A percentile compares a stretch with the other conserved stretches of the same genome.
phyloP scores from a whole-genome alignment of 2,329 filamentous ascomycete genomes.

The Aspergillus fumigatus region DNA sequence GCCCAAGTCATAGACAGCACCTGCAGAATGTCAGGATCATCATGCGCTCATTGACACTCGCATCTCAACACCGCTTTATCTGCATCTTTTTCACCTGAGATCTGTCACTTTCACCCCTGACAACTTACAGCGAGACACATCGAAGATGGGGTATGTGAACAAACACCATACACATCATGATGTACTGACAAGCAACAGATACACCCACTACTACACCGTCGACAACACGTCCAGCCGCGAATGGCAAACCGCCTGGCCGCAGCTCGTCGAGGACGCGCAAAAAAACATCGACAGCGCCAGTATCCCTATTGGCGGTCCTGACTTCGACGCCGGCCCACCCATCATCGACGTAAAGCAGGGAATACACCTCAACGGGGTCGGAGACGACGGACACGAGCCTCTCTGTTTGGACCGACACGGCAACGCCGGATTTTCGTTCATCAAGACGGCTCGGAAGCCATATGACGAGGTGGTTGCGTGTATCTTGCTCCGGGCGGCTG shows the following conservation, averaged over 20 bases:
- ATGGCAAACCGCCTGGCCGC: slow-evolving; percentile 13
- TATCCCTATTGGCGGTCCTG: slow-evolving; percentile 1
- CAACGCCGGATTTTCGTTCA: not conserved
- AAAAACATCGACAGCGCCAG: slow-evolving; percentile 6
- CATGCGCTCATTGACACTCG: not conserved
- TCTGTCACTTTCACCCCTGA: not conserved
- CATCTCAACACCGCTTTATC: not conserved
- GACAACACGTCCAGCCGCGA: slow-evolving; percentile 5
- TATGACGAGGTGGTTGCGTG: slow-evolving; percentile 17
- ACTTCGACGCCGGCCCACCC: not conserved
- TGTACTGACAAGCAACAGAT: slow-evolving; percentile 2
- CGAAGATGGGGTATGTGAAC: not conserved
- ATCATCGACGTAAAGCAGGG: slow-evolving; percentile 2
- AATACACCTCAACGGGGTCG: slow-evolving; percentile 11
- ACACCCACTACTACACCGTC: slow-evolving; percentile 17
- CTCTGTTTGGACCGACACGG: slow-evolving; percentile 4
- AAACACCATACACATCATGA: not conserved
- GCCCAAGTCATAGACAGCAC: not conserved
- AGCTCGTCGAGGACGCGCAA: slow-evolving; percentile 10
- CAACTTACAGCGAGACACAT: not conserved
- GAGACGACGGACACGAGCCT: slow-evolving; percentile 2
- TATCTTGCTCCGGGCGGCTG: slow-evolving; percentile 14
- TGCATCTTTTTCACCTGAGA: too few relatives aligned
- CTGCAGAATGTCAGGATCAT: not conserved
- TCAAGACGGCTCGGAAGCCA: slow-evolving; percentile 13